Conservation (phyloP, 1,139 yeast genomes). For the Hemisphaericaspora xylofermentans region DNA sequence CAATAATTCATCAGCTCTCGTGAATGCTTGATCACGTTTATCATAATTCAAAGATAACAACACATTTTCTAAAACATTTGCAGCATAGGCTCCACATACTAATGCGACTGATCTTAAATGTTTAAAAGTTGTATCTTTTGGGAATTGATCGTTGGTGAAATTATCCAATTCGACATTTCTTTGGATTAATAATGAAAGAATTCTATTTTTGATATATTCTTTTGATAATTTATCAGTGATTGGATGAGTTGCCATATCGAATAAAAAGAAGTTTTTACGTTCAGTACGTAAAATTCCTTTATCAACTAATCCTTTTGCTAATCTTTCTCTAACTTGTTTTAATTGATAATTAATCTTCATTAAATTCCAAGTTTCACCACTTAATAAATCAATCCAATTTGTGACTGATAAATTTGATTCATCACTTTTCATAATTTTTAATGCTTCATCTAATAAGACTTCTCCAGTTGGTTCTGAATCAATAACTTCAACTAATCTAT, state of each 20-base stretch:
- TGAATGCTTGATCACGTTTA: slow-evolving; percentile 88
- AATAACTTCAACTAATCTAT: slow-evolving; percentile 82
- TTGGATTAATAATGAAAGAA: slow-evolving; percentile 65
- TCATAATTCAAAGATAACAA: slow-evolving; percentile 78
- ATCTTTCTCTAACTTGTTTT: slow-evolving; percentile 94
- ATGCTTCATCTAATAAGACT: slow-evolving; percentile 88
- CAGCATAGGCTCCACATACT: slow-evolving; percentile 90
- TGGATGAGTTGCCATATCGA: slow-evolving; percentile 99
- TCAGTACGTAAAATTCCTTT: slow-evolving; percentile 97
- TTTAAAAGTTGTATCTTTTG: slow-evolving; percentile 66
- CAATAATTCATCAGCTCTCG: slow-evolving; percentile 87
- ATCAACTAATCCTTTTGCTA: slow-evolving; percentile 95
- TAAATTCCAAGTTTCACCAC: slow-evolving; percentile 97
- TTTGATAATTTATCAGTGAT: slow-evolving; percentile 80
- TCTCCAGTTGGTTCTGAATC: slow-evolving; percentile 92
- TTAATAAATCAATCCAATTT: slow-evolving; percentile 90
- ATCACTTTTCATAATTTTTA: slow-evolving; percentile 84
- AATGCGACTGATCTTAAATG: slow-evolving; percentile 77
- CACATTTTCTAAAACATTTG: slow-evolving; percentile 92
- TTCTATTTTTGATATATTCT: slow-evolving; percentile 75
- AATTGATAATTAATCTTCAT: slow-evolving; percentile 92
- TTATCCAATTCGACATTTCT: slow-evolving; percentile 61
- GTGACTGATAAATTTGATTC: slow-evolving; percentile 78
- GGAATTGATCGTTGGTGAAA: slow-evolving; percentile 59
- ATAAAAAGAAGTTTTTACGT: slow-evolving; percentile 86